Base-by-base conservation (phyloP, 495 filamentous ascomycete species). In the Penicillium odoratum region DNA sequence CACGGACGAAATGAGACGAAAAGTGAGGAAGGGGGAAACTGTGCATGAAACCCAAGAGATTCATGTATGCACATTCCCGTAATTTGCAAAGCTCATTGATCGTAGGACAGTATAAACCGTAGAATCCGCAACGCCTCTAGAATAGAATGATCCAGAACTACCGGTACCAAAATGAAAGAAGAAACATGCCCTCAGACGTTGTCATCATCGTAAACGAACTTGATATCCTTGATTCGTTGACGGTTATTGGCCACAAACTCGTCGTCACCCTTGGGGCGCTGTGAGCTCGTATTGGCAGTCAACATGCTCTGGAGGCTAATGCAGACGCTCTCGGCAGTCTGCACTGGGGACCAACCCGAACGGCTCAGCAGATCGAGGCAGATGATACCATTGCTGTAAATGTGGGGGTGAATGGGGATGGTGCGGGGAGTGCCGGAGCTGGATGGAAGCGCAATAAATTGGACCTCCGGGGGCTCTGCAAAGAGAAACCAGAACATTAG, bases 231-330 rank as follows among this genome's bases (percentile, higher is more conserved):
- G 48, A 92, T 92, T 38, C 92, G 76, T 50, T 85, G 80, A 21
- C 84, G 83, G 65, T 97, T 96, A 48, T 81, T 81, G 42, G 83
- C 80, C 15, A 96, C 90, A 66, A 97, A 97, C 5, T 93, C 86
- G 59, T 86, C 87, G 71, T 97, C 90, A 9, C 92, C 92, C 0
- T 87, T 87, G 6, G 92, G 92, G 15, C 92, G 80, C 69, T 92
- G 93, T 60, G 94, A 89, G 74, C 90, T 94, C 25, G 81, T 88
- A 69, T 98, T 98, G 7, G 92, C 89, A 0, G 94, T 97, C 65
- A 98, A 71, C 94, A 98, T 98, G 74, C 91, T 96, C 75, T 98
- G 94, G 46, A 98, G 85, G 70, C 92, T 96, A 85, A 98, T 94
- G 79, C 92, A 96, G 45, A 98, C 85, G 63, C 89, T 95, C 78